Base-by-base conservation (phyloP, 1,284 basidiomycete species). In the Pseudozyma sp. region DNA sequence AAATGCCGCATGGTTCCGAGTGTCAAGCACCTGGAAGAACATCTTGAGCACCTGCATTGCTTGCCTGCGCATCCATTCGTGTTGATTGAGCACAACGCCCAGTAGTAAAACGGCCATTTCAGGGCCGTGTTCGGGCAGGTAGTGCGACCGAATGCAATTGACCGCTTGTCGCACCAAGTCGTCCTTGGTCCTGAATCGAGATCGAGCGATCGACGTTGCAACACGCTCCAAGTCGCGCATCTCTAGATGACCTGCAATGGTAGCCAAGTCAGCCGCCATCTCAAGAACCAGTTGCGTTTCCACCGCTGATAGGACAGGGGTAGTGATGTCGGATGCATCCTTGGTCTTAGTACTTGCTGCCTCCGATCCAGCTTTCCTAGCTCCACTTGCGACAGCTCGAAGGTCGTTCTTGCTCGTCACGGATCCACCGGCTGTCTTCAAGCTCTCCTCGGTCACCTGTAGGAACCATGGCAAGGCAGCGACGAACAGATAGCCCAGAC, bases 141-240 rank as follows among this genome's bases (percentile, higher is more conserved):
- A 95, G 80, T 93, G 90, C 79, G 95, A 93, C 35, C 93, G 90
- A 45, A 97, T 88, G 75, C 92, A 91, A 3, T 90, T 88, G 18
- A 94, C 91, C 0, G 94, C 94, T 83, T 97, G 94, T 3, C 94
- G 90, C 63, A 96, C 89, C 85, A 97, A 94, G 85, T 97, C 95
- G 61, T 97, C 95, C 83, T 92, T 92, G 2, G 94, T 94, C 47
- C 95, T 89, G 88, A 97, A 97, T 48, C 93, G 92, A 21, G 89
- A 88, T 85, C 93, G 93, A 44, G 93, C 90, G 74, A 96, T 95
- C 8, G 93, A 95, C 1, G 89, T 91, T 89, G 96, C 92, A 77
- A 97, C 92, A 38, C 93, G 91, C 63, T 90, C 88, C 73, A 97
- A 91, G 77, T 92, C 92, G 12, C 90, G 88, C 54, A 90, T 89